Percentiles rank a stretch among this genome's conserved stretches.
These are phyloP conservation scores for Nicotiana undulata DNA, from an alignment of 257 asterid species.

Conservation along the genomic window DNA sequence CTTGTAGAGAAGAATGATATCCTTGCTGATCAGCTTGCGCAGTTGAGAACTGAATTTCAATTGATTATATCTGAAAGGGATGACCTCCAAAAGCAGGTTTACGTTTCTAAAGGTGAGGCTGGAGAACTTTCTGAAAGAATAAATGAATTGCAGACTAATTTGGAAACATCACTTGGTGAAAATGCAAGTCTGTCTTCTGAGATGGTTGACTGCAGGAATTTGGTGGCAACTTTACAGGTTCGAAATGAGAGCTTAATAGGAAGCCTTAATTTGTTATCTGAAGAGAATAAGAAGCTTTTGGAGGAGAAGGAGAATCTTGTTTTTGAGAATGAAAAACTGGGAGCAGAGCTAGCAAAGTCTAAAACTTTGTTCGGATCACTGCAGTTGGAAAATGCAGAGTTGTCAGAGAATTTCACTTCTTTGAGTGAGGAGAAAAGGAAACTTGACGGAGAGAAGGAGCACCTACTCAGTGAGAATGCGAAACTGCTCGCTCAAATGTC, in stretches of 20 bases:
- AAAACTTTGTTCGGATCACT: constrained; percentile 43
- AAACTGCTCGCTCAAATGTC: constrained; percentile 40
- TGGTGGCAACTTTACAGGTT: constrained; percentile 41
- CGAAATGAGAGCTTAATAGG: constrained; percentile 51
- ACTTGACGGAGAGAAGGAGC: constrained; percentile 49
- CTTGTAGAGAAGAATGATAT: constrained; percentile 46
- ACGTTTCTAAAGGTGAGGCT: constrained; percentile 48
- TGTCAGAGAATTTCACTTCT: constrained; percentile 26
- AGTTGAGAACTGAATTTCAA: constrained; percentile 45
- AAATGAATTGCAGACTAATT: constrained; percentile 51
- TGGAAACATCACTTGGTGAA: constrained; percentile 53
- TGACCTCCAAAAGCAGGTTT: constrained; percentile 50
- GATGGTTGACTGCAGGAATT: constrained; percentile 49
- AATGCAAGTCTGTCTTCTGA: constrained; percentile 55
- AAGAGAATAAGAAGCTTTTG: constrained; percentile 49
- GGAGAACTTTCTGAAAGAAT: constrained; percentile 44
- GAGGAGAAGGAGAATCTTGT: constrained; percentile 38
- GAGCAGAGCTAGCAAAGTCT: constrained; percentile 45
- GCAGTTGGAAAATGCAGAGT: constrained; percentile 30
- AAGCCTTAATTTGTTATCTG: constrained; percentile 31
- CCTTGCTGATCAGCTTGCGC: constrained; percentile 45
- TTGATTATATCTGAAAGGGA: constrained; percentile 42
- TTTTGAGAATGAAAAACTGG: constrained; percentile 46
- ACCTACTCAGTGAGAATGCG: constrained; percentile 36
- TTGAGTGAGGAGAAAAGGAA: constrained; percentile 44